Evolutionary conservation across 768 basidiomycete species (phyloP).

Genomic region (Auriscalpium orientale): DNA sequence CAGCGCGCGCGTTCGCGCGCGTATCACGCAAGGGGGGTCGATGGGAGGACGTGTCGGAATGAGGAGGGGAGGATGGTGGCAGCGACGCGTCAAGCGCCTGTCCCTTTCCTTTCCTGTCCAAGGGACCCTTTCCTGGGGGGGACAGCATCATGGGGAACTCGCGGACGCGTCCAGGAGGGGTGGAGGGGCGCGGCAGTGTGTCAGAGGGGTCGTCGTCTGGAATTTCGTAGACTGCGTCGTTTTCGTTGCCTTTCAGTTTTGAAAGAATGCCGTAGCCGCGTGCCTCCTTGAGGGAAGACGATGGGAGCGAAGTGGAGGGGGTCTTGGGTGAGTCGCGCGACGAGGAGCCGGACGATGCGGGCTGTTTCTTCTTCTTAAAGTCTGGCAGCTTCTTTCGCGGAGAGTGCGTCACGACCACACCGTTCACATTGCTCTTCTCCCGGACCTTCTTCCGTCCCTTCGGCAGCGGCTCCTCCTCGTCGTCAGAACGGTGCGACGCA

Average conservation of each 20-base stretch:
- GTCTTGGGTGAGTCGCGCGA: background rate
- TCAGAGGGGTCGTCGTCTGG: background rate
- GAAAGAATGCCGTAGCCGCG: background rate
- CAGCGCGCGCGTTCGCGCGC: background rate
- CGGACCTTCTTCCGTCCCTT: background rate
- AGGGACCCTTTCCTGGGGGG: too few relatives aligned
- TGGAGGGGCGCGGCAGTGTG: too few relatives aligned
- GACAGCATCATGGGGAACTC: too few relatives aligned
- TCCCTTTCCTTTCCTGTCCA: background rate
- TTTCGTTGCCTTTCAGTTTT: background rate
- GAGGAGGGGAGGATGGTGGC: too few relatives aligned
- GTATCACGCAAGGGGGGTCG: background rate
- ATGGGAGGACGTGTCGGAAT: background rate
- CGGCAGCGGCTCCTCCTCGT: background rate
- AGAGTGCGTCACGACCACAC: background rate
- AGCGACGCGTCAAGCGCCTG: background rate
- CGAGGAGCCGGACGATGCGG: slow-evolving; percentile 1
- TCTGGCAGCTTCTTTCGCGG: slow-evolving; percentile 7
- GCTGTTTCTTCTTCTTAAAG: slow-evolving; percentile 9
- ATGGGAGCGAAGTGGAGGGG: background rate
- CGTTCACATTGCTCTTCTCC: background rate
- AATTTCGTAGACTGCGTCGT: background rate
- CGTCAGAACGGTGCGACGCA: background rate
- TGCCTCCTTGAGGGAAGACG: background rate
- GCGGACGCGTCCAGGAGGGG: too few relatives aligned